A percentile compares a stretch with the other conserved stretches of the same genome.
phyloP scores from a whole-genome alignment of 1,284 basidiomycete genomes.

The Naganishia liquefaciens region DNA sequence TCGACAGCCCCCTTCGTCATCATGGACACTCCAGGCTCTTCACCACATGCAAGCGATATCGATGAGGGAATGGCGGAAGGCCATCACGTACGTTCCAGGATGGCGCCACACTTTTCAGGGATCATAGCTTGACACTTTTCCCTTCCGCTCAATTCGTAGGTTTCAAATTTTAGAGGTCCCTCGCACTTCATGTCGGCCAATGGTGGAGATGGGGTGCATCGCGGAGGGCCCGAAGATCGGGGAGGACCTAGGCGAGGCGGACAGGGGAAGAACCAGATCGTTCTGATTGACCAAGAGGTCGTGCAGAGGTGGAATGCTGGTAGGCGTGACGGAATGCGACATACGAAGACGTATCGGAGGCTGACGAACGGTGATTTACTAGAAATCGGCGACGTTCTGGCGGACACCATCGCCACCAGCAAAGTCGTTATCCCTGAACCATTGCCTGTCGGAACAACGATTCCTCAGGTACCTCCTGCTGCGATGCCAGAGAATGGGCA shows the following conservation, averaged over 20 bases:
- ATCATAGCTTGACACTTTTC: not conserved
- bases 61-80: not conserved
- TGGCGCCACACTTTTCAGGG: not conserved
- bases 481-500: not conserved
- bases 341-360: too few species aligned
- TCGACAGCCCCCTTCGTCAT: not conserved
- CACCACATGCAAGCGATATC: conserved; percentile 1
- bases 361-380: too few species aligned
- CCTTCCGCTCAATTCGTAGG: not conserved
- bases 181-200: too few species aligned
- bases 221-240: not conserved
- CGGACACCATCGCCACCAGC: conserved; percentile 12
- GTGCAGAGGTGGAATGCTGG: conserved; percentile 13
- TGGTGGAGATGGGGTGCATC: not conserved
- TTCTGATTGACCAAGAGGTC: not conserved
- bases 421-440: conserved; percentile 13
- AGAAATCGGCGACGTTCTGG: conserved; percentile 20
- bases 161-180: not conserved
- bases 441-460: not conserved
- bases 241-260: not conserved
- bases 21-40: conserved; percentile 18
- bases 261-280: conserved; percentile 19
- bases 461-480: not conserved
- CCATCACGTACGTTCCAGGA: not conserved
- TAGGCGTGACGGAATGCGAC: not conserved